phyloP scores from a whole-genome alignment of 352 stramenopile species.

The Blastocystis sp. region DNA sequence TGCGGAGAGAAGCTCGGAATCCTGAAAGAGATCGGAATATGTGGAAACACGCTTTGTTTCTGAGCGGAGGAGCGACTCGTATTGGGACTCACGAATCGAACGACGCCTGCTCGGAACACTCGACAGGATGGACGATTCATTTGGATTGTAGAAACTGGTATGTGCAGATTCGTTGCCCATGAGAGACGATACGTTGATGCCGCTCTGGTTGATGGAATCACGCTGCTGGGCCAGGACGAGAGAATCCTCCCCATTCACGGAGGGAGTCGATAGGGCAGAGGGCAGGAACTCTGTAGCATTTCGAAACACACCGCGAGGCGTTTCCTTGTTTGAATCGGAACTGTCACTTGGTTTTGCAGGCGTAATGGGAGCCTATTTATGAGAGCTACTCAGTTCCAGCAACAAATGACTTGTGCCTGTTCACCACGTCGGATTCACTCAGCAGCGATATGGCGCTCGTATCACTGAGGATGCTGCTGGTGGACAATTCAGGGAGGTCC shows the following conservation, averaged over 20 bases:
- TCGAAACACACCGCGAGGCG: slow-evolving; percentile 7
- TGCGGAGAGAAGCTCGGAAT: background rate
- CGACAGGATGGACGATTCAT: slow-evolving; percentile 16
- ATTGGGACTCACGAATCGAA: slow-evolving; percentile 34
- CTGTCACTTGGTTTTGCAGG: slow-evolving; percentile 3
- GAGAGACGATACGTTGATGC: slow-evolving; percentile 2
- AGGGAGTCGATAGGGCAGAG: slow-evolving; percentile 21
- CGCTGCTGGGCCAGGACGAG: background rate
- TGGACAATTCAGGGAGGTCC: slow-evolving; percentile 35
- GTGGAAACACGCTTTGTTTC: slow-evolving; percentile 13
- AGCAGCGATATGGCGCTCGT: slow-evolving; percentile 10
- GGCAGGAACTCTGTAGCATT: slow-evolving; percentile 2
- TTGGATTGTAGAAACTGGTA: slow-evolving; percentile 32
- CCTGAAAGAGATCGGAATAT: slow-evolving; percentile 34
- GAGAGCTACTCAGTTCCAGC: background rate
- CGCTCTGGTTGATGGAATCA: background rate
- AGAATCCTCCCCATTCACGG: slow-evolving; percentile 16
- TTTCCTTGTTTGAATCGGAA: background rate
- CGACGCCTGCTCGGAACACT: background rate
- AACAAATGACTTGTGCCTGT: slow-evolving; percentile 39
- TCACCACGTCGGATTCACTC: slow-evolving; percentile 16
- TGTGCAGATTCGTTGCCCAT: slow-evolving; percentile 24
- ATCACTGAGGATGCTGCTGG: slow-evolving; percentile 59
- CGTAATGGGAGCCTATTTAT: slow-evolving; percentile 4
- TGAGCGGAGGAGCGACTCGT: slow-evolving; percentile 24